A percentile compares a stretch with the other conserved stretches of the same genome.
Conservation (phyloP, 2,329 filamentous ascomycete genomes). For the Curvularia verruculosa region DNA sequence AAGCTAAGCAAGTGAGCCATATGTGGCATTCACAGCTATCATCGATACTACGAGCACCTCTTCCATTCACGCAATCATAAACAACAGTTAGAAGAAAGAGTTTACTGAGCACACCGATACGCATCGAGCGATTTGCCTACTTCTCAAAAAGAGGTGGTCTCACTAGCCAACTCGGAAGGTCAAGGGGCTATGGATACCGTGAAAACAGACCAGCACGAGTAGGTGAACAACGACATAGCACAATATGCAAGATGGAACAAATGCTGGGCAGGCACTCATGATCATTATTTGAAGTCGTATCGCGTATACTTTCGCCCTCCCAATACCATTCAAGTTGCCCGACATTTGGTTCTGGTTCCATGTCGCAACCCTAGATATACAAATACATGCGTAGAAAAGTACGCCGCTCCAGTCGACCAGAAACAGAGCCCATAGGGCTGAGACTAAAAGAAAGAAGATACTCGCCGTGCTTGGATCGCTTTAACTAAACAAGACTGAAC, state of each 20-base stretch:
- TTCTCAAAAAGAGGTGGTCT: not conserved
- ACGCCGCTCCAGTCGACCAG: slow-evolving; percentile 13
- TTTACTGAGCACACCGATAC: not conserved
- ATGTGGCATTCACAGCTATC: no score
- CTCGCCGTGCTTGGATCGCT: slow-evolving; percentile 7
- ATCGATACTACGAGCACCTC: no score
- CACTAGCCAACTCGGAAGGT: not conserved
- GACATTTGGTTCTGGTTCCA: slow-evolving; percentile 2
- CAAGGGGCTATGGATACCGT: not conserved
- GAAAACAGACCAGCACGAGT: not conserved
- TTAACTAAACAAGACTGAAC: slow-evolving; percentile 9
- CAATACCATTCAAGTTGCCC: not conserved
- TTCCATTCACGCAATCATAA: no score
- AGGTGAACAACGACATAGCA: not conserved
- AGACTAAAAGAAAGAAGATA: slow-evolving; percentile 16
- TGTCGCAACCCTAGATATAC: slow-evolving; percentile 10
- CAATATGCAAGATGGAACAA: not conserved
- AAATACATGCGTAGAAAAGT: slow-evolving; percentile 15
- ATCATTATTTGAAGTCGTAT: slow-evolving; percentile 14
- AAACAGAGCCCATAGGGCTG: slow-evolving; percentile 19
- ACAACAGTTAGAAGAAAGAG: not conserved
- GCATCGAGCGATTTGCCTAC: not conserved
- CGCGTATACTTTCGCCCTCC: slow-evolving; percentile 6
- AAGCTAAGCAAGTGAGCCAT: no score
- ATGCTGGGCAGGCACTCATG: not conserved